Percentiles rank a stretch among this genome's conserved stretches.
phyloP scores from a whole-genome alignment of 202 grass and related monocot species.

The Thinopyrum obtusiflorum region DNA sequence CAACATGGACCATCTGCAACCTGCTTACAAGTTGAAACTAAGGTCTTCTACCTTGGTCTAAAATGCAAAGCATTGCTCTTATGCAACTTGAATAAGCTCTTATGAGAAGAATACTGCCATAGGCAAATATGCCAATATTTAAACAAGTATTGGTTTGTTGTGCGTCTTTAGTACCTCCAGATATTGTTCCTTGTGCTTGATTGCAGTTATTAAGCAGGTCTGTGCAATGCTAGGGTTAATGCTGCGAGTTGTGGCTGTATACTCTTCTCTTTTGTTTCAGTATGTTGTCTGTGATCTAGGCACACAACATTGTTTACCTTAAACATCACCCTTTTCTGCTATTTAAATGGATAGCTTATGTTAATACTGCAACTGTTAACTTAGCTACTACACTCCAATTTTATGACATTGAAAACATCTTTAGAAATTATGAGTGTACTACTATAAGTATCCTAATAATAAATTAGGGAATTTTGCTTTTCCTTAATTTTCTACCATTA shows the following conservation, averaged over 20 bases:
- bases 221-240: constrained; percentile 1
- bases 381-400: neutral
- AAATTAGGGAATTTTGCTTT: neutral
- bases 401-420: neutral
- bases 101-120: constrained; percentile 2
- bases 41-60: neutral
- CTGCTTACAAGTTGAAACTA: constrained; percentile 22
- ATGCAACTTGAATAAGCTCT: constrained; percentile 3
- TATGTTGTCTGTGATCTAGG: neutral
- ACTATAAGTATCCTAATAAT: neutral
- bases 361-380: neutral
- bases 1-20: neutral
- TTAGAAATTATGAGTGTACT: neutral
- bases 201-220: neutral
- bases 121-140: neutral
- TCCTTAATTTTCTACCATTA: neutral
- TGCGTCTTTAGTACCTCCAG: neutral
- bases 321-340: neutral
- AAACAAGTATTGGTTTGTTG: neutral
- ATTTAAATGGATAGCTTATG: neutral
- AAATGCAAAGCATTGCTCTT: constrained; percentile 3
- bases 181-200: constrained; percentile 19
- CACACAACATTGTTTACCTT: neutral
- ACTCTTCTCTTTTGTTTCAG: neutral
- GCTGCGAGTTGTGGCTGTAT: neutral